These are phyloP conservation scores for Gypsophila paniculata DNA, from an alignment of 179 eudicot species.

Conservation along the genomic window DNA sequence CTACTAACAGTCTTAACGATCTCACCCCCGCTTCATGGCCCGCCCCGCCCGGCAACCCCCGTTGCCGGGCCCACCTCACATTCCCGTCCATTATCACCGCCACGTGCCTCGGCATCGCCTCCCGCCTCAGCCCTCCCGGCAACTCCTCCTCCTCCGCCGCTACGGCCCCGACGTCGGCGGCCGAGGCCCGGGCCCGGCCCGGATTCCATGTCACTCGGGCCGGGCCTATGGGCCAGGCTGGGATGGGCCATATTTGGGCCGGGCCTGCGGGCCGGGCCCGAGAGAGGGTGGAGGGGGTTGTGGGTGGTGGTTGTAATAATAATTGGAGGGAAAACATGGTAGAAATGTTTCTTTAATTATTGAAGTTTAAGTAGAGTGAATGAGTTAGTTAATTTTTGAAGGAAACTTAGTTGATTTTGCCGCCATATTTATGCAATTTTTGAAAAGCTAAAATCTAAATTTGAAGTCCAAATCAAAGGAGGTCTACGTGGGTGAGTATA, in stretches of 20 bases:
- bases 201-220: not conserved
- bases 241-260: not conserved
- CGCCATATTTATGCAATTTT: constrained; percentile 16
- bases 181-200: not conserved
- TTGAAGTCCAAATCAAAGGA: constrained; percentile 8
- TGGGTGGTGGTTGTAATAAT: not conserved
- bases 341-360: not conserved
- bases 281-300: constrained; percentile 11
- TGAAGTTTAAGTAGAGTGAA: not conserved
- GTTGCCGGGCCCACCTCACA: constrained; percentile 47
- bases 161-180: not conserved
- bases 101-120: constrained; percentile 53
- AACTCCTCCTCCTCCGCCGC: constrained; percentile 13
- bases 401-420: constrained; percentile 22
- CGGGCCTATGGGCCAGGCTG: not conserved
- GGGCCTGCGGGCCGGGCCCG: constrained; percentile 1
- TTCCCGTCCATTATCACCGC: constrained; percentile 63
- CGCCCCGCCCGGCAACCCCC: constrained; percentile 32
- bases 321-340: constrained; percentile 24
- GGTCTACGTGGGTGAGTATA: not conserved
- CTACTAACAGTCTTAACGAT: constrained; percentile 28
- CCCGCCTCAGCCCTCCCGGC: constrained; percentile 37
- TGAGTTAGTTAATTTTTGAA: not conserved
- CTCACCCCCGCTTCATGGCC: constrained; percentile 42
- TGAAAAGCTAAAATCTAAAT: not conserved